These are phyloP conservation scores for Cadophora sp. DNA, from an alignment of 2,329 filamentous ascomycete genomes.

Conservation along the genomic window DNA sequence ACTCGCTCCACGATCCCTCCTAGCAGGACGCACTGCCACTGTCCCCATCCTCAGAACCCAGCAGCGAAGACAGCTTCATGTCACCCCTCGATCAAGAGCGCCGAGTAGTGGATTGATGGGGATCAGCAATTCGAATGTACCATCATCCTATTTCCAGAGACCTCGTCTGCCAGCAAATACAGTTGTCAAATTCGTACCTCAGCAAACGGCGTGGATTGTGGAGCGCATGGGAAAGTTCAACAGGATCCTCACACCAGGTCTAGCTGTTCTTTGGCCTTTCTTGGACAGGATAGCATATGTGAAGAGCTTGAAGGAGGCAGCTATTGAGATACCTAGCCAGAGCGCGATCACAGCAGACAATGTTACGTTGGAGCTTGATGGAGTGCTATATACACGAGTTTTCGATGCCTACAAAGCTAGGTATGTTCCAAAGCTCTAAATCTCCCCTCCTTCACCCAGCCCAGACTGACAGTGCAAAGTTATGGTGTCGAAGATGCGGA, in stretches of 20 bases:
- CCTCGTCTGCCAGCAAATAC: slow-evolving; percentile 87
- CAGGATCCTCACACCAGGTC: slow-evolving; percentile 88
- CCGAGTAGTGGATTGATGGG: slow-evolving; percentile 41
- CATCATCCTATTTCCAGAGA: slow-evolving; percentile 82
- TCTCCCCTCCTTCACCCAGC: neutral
- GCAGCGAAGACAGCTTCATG: slow-evolving; percentile 41
- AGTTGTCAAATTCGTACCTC: slow-evolving; percentile 94
- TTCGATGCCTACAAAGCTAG: slow-evolving; percentile 99
- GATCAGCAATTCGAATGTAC: slow-evolving; percentile 48
- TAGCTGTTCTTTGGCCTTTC: slow-evolving; percentile 88
- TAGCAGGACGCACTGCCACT: slow-evolving; percentile 33
- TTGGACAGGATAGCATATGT: slow-evolving; percentile 97
- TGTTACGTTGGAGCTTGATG: slow-evolving; percentile 94
- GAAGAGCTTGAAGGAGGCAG: slow-evolving; percentile 94
- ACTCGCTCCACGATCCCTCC: slow-evolving; percentile 29
- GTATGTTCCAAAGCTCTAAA: slow-evolving; percentile 53
- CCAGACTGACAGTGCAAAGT: slow-evolving; percentile 52
- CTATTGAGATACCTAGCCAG: slow-evolving; percentile 96
- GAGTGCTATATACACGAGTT: slow-evolving; percentile 92
- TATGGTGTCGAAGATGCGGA: slow-evolving; percentile 99
- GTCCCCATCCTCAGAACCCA: slow-evolving; percentile 30
- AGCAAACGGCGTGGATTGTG: slow-evolving; percentile 99
- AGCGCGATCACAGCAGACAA: slow-evolving; percentile 99
- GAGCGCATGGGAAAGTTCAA: slow-evolving; percentile 99
- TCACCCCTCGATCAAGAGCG: slow-evolving; percentile 33